These are phyloP conservation scores for Zygoascus biomembranicola DNA, from an alignment of 805 yeast species.

Conservation along the genomic window DNA sequence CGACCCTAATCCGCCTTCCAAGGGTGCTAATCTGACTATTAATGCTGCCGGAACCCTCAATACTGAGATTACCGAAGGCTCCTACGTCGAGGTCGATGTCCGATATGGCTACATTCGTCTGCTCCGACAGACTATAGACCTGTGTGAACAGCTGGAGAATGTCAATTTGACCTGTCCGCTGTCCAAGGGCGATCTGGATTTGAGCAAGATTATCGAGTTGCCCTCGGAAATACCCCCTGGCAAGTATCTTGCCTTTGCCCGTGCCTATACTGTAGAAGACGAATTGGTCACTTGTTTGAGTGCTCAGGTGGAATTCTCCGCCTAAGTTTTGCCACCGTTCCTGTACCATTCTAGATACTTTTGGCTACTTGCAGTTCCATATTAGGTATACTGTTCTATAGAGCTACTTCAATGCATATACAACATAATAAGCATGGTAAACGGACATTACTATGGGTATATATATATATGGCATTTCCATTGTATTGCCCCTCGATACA, in stretches of 20 bases:
- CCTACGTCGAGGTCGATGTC: constrained; percentile 92
- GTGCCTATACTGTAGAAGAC: constrained; percentile 83
- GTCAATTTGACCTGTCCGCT: constrained; percentile 85
- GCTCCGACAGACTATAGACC: constrained; percentile 81
- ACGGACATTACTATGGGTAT: too few relatives aligned
- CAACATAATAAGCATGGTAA: too few relatives aligned
- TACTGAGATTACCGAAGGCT: constrained; percentile 62
- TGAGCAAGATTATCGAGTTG: constrained; percentile 67
- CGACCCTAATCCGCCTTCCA: constrained; percentile 79
- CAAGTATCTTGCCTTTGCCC: constrained; percentile 73
- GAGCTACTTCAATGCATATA: too few relatives aligned
- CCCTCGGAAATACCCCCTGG: constrained; percentile 97
- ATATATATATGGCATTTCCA: too few relatives aligned
- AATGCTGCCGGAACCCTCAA: constrained; percentile 60
- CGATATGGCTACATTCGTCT: constrained; percentile 86
- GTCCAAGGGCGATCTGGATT: constrained; percentile 53
- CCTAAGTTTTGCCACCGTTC: not conserved
- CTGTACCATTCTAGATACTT: too few relatives aligned
- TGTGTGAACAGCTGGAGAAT: constrained; percentile 79
- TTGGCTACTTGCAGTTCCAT: too few relatives aligned
- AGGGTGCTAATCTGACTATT: constrained; percentile 78
- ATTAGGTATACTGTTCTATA: too few relatives aligned
- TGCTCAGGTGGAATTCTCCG: constrained; percentile 36
- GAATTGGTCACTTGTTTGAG: constrained; percentile 72
- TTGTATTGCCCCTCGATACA: too few relatives aligned